These are phyloP conservation scores for Amanita rimosa DNA, from an alignment of 768 basidiomycete genomes.

Conservation along the genomic window DNA sequence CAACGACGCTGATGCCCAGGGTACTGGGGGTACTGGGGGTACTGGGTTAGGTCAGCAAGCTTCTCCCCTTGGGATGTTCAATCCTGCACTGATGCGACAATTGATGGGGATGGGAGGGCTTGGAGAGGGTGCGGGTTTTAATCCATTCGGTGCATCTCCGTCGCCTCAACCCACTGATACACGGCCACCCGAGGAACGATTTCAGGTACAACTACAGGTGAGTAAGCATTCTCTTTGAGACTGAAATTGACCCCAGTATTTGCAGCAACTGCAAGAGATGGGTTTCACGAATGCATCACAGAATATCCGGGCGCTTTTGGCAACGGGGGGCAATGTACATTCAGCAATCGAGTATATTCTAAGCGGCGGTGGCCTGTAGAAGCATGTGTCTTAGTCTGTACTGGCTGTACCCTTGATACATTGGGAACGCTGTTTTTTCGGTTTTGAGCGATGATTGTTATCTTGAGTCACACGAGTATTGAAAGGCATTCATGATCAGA, in stretches of 20 bases:
- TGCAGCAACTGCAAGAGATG: conserved; percentile 89
- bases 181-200: conserved; percentile 83
- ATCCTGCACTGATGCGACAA: conserved; percentile 36
- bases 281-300: conserved; percentile 83
- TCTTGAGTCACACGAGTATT: too few species aligned
- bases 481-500: not conserved
- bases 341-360: conserved; percentile 91
- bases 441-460: too few species aligned
- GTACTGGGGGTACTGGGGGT: conserved; percentile 7
- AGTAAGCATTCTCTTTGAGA: conserved; percentile 7
- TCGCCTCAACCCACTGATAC: conserved; percentile 46
- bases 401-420: too few species aligned
- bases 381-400: too few species aligned
- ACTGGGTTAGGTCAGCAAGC: conserved; percentile 11
- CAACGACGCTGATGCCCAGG: conserved; percentile 13
- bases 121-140: conserved; percentile 15
- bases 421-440: too few species aligned
- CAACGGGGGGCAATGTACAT: conserved; percentile 89
- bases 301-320: conserved; percentile 84
- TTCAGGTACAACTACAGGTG: conserved; percentile 78
- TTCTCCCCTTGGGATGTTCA: conserved; percentile 19
- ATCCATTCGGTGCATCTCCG: conserved; percentile 19
- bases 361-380: conserved; percentile 52
- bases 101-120: conserved; percentile 21
- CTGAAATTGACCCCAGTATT: not conserved